Evolutionary conservation across 2,329 filamentous ascomycete genomes (phyloP).

Genomic region (Cryphonectria radicalis): DNA sequence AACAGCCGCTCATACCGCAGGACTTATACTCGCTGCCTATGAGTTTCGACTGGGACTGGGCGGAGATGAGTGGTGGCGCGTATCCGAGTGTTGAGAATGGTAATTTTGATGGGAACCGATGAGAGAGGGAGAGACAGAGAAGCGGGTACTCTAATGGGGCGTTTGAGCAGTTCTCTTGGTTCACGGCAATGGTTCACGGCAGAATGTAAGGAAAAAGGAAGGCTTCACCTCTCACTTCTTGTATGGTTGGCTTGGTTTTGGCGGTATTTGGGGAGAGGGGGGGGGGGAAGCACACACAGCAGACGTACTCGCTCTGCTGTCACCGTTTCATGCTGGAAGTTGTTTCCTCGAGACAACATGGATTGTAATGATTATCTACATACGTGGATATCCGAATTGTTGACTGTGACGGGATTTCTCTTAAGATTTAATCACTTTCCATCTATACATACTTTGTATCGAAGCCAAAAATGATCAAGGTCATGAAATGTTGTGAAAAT

Average conservation of each 20-base stretch:
- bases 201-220: not conserved
- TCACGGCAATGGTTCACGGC: not conserved
- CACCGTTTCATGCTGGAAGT: not conserved
- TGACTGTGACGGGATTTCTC: not conserved
- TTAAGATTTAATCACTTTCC: not conserved
- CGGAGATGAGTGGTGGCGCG: slow-evolving; percentile 68
- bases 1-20: slow-evolving; percentile 87
- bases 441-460: not conserved
- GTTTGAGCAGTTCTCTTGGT: not conserved
- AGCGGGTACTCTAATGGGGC: not conserved
- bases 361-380: not conserved
- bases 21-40: slow-evolving; percentile 96
- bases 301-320: not conserved
- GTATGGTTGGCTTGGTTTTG: not conserved
- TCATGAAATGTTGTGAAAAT: not conserved
- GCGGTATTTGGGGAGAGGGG: not conserved
- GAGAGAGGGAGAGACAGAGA: not conserved
- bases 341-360: not conserved
- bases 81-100: slow-evolving; percentile 69
- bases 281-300: not conserved
- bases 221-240: not conserved
- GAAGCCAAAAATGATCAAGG: not conserved
- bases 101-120: slow-evolving; percentile 44
- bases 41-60: slow-evolving; percentile 89
- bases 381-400: not conserved